phyloP scores from a whole-genome alignment of 2,329 filamentous ascomycete genomes.

The Penicillium sp. region DNA sequence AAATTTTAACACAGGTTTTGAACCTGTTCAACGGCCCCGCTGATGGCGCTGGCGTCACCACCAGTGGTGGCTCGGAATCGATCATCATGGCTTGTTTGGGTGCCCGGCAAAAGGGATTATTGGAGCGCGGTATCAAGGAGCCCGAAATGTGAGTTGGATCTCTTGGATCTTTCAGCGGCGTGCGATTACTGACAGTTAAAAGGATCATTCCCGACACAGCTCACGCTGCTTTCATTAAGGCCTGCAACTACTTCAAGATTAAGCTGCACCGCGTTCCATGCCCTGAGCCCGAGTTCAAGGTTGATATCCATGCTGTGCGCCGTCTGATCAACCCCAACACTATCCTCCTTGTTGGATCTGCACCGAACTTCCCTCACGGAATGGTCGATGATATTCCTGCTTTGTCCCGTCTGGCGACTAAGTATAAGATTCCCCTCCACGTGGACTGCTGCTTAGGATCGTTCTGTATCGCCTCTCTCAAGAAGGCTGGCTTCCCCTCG shows the following conservation, averaged over 20 bases:
- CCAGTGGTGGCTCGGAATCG: conserved; percentile 90
- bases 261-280: conserved; percentile 86
- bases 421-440: conserved; percentile 81
- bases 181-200: conserved; percentile 18
- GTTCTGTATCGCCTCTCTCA: conserved; percentile 88
- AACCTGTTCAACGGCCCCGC: conserved; percentile 84
- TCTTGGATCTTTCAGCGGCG: neutral
- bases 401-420: conserved; percentile 78
- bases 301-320: conserved; percentile 73
- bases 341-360: conserved; percentile 86
- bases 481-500: conserved; percentile 78
- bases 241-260: conserved; percentile 93
- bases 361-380: conserved; percentile 96
- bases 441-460: conserved; percentile 98
- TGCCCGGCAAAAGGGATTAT: conserved; percentile 83
- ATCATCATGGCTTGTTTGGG: conserved; percentile 94
- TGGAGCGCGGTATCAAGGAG: conserved; percentile 82
- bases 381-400: conserved; percentile 93
- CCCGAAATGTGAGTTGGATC: conserved; percentile 76
- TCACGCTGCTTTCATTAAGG: conserved; percentile 96
- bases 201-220: conserved; percentile 93
- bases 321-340: conserved; percentile 94
- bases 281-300: conserved; percentile 81
- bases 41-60: conserved; percentile 84
- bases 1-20: conserved; percentile 52